A percentile compares a stretch with the other conserved stretches of the same genome.
phyloP scores from a whole-genome alignment of 2,329 filamentous ascomycete species.

The Claviceps maximensis region DNA sequence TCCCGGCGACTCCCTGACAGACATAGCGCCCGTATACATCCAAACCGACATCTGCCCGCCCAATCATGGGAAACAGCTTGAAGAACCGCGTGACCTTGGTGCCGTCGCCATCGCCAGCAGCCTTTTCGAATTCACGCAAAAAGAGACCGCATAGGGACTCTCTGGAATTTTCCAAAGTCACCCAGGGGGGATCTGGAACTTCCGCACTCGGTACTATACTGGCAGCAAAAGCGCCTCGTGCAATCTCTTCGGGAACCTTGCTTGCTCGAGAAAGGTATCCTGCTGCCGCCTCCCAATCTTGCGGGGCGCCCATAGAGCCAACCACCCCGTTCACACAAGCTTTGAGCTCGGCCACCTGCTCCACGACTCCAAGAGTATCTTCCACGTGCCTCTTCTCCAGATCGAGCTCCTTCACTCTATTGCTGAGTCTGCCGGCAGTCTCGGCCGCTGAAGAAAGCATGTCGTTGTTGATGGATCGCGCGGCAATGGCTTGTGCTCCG shows the following conservation, averaged over 20 bases:
- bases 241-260: conserved; percentile 66
- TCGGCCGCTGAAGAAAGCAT: conserved; percentile 81
- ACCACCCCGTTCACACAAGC: conserved; percentile 89
- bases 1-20: conserved; percentile 80
- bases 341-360: conserved; percentile 94
- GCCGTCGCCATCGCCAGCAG: conserved; percentile 74
- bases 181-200: conserved; percentile 78
- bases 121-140: conserved; percentile 87
- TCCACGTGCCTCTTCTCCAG: conserved; percentile 85
- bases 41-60: conserved; percentile 72
- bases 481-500: conserved; percentile 72
- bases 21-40: conserved; percentile 95
- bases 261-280: conserved; percentile 75
- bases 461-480: conserved; percentile 71
- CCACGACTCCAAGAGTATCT: conserved; percentile 79
- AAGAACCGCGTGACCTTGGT: conserved; percentile 91
- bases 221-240: conserved; percentile 75
- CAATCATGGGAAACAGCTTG: conserved; percentile 92
- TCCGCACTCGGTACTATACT: conserved; percentile 91
- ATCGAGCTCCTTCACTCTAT: conserved; percentile 76
- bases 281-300: conserved; percentile 97
- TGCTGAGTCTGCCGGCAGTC: conserved; percentile 75
- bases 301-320: conserved; percentile 91
- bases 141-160: conserved; percentile 87
- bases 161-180: conserved; percentile 75